phyloP scores from a whole-genome alignment of 1,284 basidiomycete species.

The Paramarasmius palmivorus region DNA sequence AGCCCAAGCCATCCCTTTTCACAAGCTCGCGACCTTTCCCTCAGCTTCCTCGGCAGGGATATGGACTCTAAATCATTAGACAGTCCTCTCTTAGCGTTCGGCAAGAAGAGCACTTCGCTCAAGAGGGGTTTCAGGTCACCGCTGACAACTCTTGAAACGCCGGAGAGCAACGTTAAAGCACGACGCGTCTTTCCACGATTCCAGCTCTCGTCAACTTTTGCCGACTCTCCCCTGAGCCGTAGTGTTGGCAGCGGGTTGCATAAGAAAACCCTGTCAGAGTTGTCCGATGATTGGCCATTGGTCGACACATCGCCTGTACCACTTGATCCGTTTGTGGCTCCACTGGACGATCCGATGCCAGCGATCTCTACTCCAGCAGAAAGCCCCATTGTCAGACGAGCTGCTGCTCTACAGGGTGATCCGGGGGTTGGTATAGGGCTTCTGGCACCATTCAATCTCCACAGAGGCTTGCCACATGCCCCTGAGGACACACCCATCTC shows the following conservation, averaged over 20 bases:
- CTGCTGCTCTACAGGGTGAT: slow-evolving; percentile 32
- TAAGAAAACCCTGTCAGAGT: slow-evolving; percentile 36
- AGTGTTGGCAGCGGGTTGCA: slow-evolving; percentile 17
- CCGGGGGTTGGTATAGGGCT: slow-evolving; percentile 52
- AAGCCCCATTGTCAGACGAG: slow-evolving; percentile 60
- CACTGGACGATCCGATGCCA: slow-evolving; percentile 34
- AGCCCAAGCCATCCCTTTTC: slow-evolving; percentile 72
- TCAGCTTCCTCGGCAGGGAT: slow-evolving; percentile 52
- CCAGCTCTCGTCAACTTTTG: slow-evolving; percentile 22
- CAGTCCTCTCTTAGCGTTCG: neutral
- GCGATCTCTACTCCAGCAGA: slow-evolving; percentile 45
- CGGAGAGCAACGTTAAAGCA: slow-evolving; percentile 33
- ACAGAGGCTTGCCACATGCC: neutral
- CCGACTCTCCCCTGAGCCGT: slow-evolving; percentile 13
- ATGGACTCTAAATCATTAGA: slow-evolving; percentile 1
- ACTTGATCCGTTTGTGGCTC: slow-evolving; percentile 18
- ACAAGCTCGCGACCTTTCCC: slow-evolving; percentile 58
- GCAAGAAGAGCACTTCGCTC: neutral
- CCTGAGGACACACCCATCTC: slow-evolving; percentile 7
- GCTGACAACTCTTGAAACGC: slow-evolving; percentile 30
- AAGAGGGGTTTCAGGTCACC: slow-evolving; percentile 9
- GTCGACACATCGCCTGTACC: slow-evolving; percentile 34
- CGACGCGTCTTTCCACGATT: slow-evolving; percentile 35
- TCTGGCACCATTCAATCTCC: slow-evolving; percentile 51
- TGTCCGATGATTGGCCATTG: slow-evolving; percentile 50